A percentile compares a stretch with the other conserved stretches of the same genome.
phyloP scores from a whole-genome alignment of 2,329 filamentous ascomycete genomes.

The Epicoccum sorghinum region DNA sequence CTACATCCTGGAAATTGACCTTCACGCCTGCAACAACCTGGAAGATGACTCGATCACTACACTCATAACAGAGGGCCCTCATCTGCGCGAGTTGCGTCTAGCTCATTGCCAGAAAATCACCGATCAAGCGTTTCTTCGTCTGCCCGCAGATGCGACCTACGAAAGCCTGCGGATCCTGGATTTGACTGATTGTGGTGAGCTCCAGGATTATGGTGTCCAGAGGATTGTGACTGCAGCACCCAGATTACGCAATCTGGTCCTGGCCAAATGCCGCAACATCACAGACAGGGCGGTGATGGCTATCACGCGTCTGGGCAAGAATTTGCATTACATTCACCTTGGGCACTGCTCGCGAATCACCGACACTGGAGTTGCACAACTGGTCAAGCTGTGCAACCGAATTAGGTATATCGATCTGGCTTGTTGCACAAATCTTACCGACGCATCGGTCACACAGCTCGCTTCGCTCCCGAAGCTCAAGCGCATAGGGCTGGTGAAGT shows the following conservation, averaged over 20 bases:
- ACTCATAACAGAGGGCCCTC: constrained; percentile 76
- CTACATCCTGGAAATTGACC: constrained; percentile 94
- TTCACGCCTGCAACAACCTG: constrained; percentile 82
- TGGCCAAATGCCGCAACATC: constrained; percentile 92
- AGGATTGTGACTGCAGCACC: constrained; percentile 88
- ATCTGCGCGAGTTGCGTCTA: constrained; percentile 88
- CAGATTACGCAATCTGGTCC: constrained; percentile 85
- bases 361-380: constrained; percentile 81
- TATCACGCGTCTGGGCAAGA: constrained; percentile 90
- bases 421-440: constrained; percentile 90
- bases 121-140: constrained; percentile 82
- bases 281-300: constrained; percentile 87
- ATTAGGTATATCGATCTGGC: constrained; percentile 97
- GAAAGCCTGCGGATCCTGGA: constrained; percentile 93
- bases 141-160: constrained; percentile 72
- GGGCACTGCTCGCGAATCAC: constrained; percentile 93
- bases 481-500: constrained; percentile 94
- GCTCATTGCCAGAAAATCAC: constrained; percentile 84
- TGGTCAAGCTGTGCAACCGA: constrained; percentile 86
- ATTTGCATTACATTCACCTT: constrained; percentile 93
- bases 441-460: constrained; percentile 81
- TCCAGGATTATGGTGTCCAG: constrained; percentile 86
- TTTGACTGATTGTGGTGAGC: constrained; percentile 81
- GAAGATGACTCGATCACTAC: constrained; percentile 83
- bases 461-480: constrained; percentile 90